Conservation (phyloP, 2,329 filamentous ascomycete genomes). For the Neofusicoccum sp. region DNA sequence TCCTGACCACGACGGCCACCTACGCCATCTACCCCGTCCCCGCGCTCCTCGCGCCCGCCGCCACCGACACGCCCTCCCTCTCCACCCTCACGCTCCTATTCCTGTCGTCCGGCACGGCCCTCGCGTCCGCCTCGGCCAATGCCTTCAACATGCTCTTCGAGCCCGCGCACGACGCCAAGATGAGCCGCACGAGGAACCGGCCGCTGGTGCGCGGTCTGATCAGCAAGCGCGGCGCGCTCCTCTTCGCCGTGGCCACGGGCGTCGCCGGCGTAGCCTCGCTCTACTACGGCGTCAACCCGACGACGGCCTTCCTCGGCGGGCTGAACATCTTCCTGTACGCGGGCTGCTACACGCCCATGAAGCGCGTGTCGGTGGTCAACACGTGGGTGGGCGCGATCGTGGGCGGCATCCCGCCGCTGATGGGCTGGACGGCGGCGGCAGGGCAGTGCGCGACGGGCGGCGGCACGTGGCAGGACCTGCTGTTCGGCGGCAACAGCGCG, state of each 20-base stretch:
- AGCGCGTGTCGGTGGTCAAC: constrained; percentile 82
- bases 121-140: constrained; percentile 90
- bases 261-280: constrained; percentile 70
- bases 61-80: constrained; percentile 73
- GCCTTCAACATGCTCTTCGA: constrained; percentile 98
- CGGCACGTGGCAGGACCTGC: constrained; percentile 71
- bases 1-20: constrained; percentile 85
- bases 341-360: constrained; percentile 89
- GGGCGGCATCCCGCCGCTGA: constrained; percentile 89
- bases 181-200: constrained; percentile 89
- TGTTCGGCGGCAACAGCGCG: constrained; percentile 68
- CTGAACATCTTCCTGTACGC: constrained; percentile 89
- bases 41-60: constrained; percentile 72
- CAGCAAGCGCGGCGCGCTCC: constrained; percentile 67
- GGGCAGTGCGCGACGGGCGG: constrained; percentile 70
- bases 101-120: constrained; percentile 83
- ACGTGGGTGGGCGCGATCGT: constrained; percentile 95
- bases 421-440: constrained; percentile 97
- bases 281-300: constrained; percentile 91
- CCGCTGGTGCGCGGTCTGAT: constrained; percentile 84
- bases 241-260: constrained; percentile 79
- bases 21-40: constrained; percentile 95
- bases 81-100: constrained; percentile 91
- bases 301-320: constrained; percentile 81
- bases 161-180: constrained; percentile 83